Evolutionary conservation across 345 rosid genomes (phyloP).

Genomic region (Citrus trifoliata): DNA sequence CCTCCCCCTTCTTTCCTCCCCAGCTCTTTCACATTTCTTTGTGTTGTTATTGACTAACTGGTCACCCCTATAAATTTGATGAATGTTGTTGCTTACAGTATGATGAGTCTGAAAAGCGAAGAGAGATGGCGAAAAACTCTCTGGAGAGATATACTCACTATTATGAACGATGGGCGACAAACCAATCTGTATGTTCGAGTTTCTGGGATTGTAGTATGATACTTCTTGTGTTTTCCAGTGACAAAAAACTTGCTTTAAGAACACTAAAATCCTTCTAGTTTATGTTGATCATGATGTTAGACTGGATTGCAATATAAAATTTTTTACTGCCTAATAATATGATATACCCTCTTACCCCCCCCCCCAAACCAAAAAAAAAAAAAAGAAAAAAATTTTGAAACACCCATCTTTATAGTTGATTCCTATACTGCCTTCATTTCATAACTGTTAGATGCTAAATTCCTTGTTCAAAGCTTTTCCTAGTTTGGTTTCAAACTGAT

Average conservation of each 20-base stretch:
- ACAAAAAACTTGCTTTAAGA: neutral
- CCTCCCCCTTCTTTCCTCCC: neutral
- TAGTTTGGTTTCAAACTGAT: neutral
- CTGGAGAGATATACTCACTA: constrained; percentile 85
- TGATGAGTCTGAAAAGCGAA: constrained; percentile 75
- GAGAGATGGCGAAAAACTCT: constrained; percentile 92
- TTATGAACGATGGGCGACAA: constrained; percentile 90
- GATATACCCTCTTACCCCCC: neutral
- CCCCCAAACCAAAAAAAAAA: too few species aligned
- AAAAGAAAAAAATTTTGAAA: too few species aligned
- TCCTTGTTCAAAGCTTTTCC: neutral
- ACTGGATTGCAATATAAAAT: neutral
- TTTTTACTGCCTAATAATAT: neutral
- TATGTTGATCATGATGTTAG: neutral
- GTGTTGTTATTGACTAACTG: neutral
- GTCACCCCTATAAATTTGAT: neutral
- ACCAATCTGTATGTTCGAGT: constrained; percentile 61
- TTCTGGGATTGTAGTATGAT: neutral
- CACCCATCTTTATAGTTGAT: neutral
- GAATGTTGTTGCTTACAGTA: constrained; percentile 34
- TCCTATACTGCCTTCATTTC: neutral
- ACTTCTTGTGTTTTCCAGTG: neutral
- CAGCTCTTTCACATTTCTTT: neutral
- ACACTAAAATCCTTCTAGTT: neutral
- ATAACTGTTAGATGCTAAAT: neutral